These are phyloP conservation scores for Phytophthora tentaculata DNA, from an alignment of 352 stramenopile species.

Conservation along the genomic window DNA sequence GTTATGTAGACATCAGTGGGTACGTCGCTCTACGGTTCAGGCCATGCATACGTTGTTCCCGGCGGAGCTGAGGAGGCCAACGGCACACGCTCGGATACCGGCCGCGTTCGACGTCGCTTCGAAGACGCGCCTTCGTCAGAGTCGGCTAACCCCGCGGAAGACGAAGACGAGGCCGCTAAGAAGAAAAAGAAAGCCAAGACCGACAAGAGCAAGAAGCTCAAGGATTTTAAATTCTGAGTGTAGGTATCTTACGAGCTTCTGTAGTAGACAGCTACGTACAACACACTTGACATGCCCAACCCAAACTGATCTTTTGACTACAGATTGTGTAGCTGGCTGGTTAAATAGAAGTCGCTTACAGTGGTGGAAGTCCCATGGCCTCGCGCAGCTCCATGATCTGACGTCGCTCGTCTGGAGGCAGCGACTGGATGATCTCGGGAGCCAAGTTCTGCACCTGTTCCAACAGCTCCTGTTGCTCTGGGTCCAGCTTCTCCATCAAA, in stretches of 20 bases:
- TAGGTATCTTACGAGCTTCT: slow-evolving; percentile 27
- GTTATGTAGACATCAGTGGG: slow-evolving; percentile 64
- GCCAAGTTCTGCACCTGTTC: slow-evolving; percentile 84
- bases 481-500: slow-evolving; percentile 72
- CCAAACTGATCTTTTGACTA: slow-evolving; percentile 12
- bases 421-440: slow-evolving; percentile 80
- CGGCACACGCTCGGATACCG: slow-evolving; percentile 50
- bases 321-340: slow-evolving; percentile 3
- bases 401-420: slow-evolving; percentile 70
- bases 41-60: slow-evolving; percentile 77
- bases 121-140: slow-evolving; percentile 56
- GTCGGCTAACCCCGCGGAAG: slow-evolving; percentile 40
- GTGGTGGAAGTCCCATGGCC: slow-evolving; percentile 74
- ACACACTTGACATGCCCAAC: slow-evolving; percentile 12
- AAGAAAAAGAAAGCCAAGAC: slow-evolving; percentile 83
- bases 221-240: slow-evolving; percentile 87
- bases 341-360: slow-evolving; percentile 45
- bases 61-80: slow-evolving; percentile 38
- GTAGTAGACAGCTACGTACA: slow-evolving; percentile 36
- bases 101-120: slow-evolving; percentile 72
- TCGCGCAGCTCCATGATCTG: slow-evolving; percentile 88
- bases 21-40: slow-evolving; percentile 76
- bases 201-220: slow-evolving; percentile 84
- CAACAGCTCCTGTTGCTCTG: slow-evolving; percentile 79
- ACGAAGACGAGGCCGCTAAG: slow-evolving; percentile 60